A percentile compares a stretch with the other conserved stretches of the same genome.
phyloP scores from a whole-genome alignment of 2,329 filamentous ascomycete species.

The Proliferodiscus dingleyae region DNA sequence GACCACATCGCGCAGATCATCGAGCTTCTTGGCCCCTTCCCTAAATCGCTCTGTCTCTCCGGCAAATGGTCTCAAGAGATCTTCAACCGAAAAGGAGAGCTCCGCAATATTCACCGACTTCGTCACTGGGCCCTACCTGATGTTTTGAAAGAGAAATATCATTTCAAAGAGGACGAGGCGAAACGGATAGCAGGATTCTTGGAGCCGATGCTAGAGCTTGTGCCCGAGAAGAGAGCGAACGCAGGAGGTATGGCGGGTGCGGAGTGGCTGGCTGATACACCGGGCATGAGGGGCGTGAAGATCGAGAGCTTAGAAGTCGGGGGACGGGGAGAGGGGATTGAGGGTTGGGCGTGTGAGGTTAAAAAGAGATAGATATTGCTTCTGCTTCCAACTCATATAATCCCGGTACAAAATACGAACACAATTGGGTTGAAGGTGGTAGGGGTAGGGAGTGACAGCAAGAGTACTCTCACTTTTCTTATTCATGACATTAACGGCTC shows the following conservation, averaged over 20 bases:
- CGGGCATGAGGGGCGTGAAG: conserved; percentile 78
- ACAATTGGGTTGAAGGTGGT: too few relatives aligned
- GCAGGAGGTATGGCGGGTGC: conserved; percentile 93
- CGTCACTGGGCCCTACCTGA: conserved; percentile 94
- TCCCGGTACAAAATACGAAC: too few relatives aligned
- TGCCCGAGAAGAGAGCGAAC: conserved; percentile 86
- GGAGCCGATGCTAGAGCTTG: conserved; percentile 82
- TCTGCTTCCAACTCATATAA: too few relatives aligned
- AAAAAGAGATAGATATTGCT: conserved; percentile 57
- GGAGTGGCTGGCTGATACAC: conserved; percentile 75
- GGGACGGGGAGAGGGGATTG: conserved; percentile 83
- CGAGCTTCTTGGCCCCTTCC: conserved; percentile 88
- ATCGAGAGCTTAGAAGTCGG: conserved; percentile 72
- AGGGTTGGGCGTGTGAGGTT: conserved; percentile 86
- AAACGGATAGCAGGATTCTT: conserved; percentile 78
- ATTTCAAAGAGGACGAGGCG: conserved; percentile 79
- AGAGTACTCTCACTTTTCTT: too few relatives aligned
- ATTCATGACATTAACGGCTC: too few relatives aligned
- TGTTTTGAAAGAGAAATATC: conserved; percentile 93
- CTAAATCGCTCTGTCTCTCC: conserved; percentile 82
- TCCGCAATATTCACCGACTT: conserved; percentile 93
- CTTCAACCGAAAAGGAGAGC: conserved; percentile 94
- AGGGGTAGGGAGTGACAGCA: too few relatives aligned
- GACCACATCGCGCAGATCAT: conserved; percentile 99
- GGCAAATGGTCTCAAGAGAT: conserved; percentile 99